Evolutionary conservation across 148 eudicot genomes (phyloP).

Genomic region (Suaeda aralocaspica): DNA sequence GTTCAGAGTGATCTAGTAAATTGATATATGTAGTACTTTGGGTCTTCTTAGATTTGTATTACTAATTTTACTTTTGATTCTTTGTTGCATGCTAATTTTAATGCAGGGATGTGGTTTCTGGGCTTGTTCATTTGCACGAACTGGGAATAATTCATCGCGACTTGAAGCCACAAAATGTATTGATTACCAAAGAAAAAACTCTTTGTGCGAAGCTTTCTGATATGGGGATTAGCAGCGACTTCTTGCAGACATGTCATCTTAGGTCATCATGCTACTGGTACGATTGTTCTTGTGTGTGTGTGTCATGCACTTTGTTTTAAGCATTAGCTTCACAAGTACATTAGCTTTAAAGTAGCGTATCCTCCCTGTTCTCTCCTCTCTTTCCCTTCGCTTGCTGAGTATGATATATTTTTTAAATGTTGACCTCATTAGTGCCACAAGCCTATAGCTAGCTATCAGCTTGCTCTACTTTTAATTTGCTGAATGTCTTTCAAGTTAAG

Average conservation of each 20-base stretch:
- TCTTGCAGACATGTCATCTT: slow-evolving; percentile 72
- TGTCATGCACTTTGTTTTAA: neutral
- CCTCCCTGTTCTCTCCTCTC: neutral
- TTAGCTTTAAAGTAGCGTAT: neutral
- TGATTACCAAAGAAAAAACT: slow-evolving; percentile 55
- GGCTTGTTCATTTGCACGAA: slow-evolving; percentile 87
- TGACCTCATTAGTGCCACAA: neutral
- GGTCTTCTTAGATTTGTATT: neutral
- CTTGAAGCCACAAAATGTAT: slow-evolving; percentile 82
- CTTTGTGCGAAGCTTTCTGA: slow-evolving; percentile 85
- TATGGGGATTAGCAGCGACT: slow-evolving; percentile 97
- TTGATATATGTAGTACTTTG: no score
- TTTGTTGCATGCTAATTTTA: neutral
- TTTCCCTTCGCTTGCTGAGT: neutral
- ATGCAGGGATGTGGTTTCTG: slow-evolving; percentile 77
- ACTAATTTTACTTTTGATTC: neutral
- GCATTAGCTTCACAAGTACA: neutral
- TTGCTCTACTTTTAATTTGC: no score
- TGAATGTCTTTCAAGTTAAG: no score
- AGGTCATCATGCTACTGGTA: slow-evolving; percentile 89
- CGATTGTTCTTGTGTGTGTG: no score
- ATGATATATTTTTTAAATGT: neutral
- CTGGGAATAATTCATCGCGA: slow-evolving; percentile 91
- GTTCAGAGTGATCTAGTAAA: neutral
- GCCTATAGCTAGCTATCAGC: no score